Evolutionary conservation across 805 yeast genomes (phyloP), one percentile per base, ranked within the genome.

Genomic region (Ogataea ganodermae): DNA sequence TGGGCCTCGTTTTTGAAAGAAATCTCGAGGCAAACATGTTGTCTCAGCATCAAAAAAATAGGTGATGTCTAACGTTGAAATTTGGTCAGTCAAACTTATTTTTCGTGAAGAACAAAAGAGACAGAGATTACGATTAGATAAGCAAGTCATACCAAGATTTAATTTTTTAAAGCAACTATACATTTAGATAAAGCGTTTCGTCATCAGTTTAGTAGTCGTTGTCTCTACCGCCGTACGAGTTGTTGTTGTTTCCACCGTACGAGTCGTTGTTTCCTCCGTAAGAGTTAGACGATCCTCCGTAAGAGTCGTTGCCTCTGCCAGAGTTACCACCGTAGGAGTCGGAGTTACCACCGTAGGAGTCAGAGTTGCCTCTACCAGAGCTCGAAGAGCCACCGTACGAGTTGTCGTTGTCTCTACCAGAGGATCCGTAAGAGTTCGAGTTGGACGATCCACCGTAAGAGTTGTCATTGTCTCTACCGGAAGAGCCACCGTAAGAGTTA

Each of bases 361-460:
- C 21, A 48, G 46, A 28, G 44, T 53, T 50, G 43, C 51, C 51
- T 22, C 45, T 30, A 16, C 45, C 45, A 27, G 42, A 38, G 42
- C 22, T 35, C 28, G 39, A 33, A 50, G 45, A 38, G 27, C 28
- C 38, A 14, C 35, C 38, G 32, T 60, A 55, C 18, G 42, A 38
- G 42, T 38, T 46, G 51, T 55, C 56, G 61, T 63, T 18, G 44
- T 55, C 58, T 30, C 43, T 35, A 3, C 51, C 42, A 27, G 44
- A 42, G 28, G 47, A 28, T 6, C 51, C 40, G 14, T 28, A 31
- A 14, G 30, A 30, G 30, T 41, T 16, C 24, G 27, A 24, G 27
- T 24, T 31, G 8, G 35, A 31, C 5, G 35, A 31, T 16, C 32
- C 44, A 28, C 67, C 70, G 51, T 61, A 65, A 33, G 58, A 56